These are phyloP conservation scores for Mrakia gelida DNA, from an alignment of 768 basidiomycete species.

Conservation along the genomic window DNA sequence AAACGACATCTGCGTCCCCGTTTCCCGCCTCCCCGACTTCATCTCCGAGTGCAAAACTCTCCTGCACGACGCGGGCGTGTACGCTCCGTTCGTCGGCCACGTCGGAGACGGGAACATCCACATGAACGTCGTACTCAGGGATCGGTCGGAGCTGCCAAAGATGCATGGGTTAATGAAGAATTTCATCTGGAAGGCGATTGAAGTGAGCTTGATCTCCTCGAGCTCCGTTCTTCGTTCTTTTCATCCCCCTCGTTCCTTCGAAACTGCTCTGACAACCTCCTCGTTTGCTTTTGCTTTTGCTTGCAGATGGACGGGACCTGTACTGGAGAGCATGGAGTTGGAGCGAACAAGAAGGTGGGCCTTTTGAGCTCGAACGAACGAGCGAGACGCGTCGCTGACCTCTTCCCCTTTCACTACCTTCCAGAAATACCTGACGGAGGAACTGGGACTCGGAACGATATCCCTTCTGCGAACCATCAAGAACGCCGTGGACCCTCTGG, in stretches of 20 bases:
- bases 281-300: background rate
- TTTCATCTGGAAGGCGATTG: constrained; percentile 46
- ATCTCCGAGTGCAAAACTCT: background rate
- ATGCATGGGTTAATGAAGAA: constrained; percentile 37
- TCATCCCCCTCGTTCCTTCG: background rate
- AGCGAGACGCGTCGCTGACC: background rate
- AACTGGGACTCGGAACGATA: constrained; percentile 77
- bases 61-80: background rate
- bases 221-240: background rate
- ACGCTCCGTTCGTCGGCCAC: background rate
- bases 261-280: background rate
- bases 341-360: constrained; percentile 65
- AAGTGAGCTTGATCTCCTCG: constrained; percentile 36
- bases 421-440: constrained; percentile 64
- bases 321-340: constrained; percentile 55
- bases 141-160: constrained; percentile 12
- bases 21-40: constrained; percentile 26
- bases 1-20: constrained; percentile 45
- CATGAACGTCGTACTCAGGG: constrained; percentile 5
- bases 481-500: constrained; percentile 45
- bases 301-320: background rate
- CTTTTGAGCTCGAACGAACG: too few relatives aligned
- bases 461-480: constrained; percentile 80
- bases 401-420: background rate
- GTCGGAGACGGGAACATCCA: background rate